A percentile compares a stretch with the other conserved stretches of the same genome.
phyloP scores from a whole-genome alignment of 2,329 filamentous ascomycete genomes.

The Colletotrichum higginsianum region DNA sequence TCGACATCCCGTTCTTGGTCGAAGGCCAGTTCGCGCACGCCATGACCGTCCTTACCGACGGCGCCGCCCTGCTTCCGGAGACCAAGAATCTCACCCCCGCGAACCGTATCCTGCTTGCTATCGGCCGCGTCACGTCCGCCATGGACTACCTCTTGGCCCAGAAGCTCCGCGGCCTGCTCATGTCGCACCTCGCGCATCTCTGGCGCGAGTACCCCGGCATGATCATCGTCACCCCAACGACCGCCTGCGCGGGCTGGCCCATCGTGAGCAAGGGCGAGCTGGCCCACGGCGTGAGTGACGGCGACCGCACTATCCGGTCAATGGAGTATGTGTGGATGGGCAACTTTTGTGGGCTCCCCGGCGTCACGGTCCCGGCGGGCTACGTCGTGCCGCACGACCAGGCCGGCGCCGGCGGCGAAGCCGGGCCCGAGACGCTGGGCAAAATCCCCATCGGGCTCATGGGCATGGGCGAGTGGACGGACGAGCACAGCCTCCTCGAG shows the following conservation, averaged over 20 bases:
- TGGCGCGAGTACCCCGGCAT: slow-evolving; percentile 77
- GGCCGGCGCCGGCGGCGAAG: slow-evolving; percentile 50
- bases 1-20: slow-evolving; percentile 70
- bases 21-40: slow-evolving; percentile 82
- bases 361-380: slow-evolving; percentile 62
- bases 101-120: slow-evolving; percentile 76
- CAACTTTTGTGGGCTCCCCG: slow-evolving; percentile 65
- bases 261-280: slow-evolving; percentile 56
- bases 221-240: slow-evolving; percentile 80
- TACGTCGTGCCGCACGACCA: slow-evolving; percentile 57
- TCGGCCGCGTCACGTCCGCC: slow-evolving; percentile 74
- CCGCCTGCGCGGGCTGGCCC: slow-evolving; percentile 63
- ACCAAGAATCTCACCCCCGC: slow-evolving; percentile 68
- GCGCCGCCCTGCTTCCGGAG: slow-evolving; percentile 61
- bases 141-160: slow-evolving; percentile 79
- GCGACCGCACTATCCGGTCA: slow-evolving; percentile 60
- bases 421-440: slow-evolving; percentile 52
- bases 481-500: slow-evolving; percentile 63
- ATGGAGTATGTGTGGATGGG: slow-evolving; percentile 68
- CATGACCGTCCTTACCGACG: slow-evolving; percentile 80
- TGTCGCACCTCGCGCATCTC: slow-evolving; percentile 79
- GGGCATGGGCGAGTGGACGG: slow-evolving; percentile 69
- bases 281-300: slow-evolving; percentile 60
- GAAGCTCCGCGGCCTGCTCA: slow-evolving; percentile 77
- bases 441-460: slow-evolving; percentile 68